A percentile compares a stretch with the other conserved stretches of the same genome.
phyloP scores from a whole-genome alignment of 179 eudicot species.

The Nepenthes alata region DNA sequence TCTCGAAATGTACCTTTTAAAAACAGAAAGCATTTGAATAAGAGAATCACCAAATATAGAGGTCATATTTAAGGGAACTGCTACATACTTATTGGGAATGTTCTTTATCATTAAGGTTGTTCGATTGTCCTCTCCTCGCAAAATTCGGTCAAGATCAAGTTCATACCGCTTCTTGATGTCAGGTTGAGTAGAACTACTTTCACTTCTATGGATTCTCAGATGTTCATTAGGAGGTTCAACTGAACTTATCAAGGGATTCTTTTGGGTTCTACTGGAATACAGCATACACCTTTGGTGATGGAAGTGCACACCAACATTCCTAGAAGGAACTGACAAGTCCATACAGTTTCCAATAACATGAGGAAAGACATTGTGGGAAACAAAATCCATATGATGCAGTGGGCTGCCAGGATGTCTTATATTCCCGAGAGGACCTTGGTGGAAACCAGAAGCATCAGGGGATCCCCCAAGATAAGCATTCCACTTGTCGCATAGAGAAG shows the following conservation, averaged over 20 bases:
- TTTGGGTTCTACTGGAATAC: slow-evolving; percentile 47
- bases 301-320: slow-evolving; percentile 33
- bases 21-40: neutral
- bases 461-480: slow-evolving; percentile 44
- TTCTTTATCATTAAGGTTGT: slow-evolving; percentile 90
- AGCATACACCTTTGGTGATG: slow-evolving; percentile 48
- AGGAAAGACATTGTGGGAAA: slow-evolving; percentile 39
- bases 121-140: slow-evolving; percentile 63
- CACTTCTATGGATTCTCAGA: slow-evolving; percentile 45
- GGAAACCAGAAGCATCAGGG: slow-evolving; percentile 45
- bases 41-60: neutral
- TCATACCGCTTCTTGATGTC: slow-evolving; percentile 80
- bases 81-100: slow-evolving; percentile 87
- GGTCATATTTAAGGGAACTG: slow-evolving; percentile 1
- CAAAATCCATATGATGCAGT: slow-evolving; percentile 43
- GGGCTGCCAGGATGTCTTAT: slow-evolving; percentile 50
- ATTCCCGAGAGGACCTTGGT: slow-evolving; percentile 51
- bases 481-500: slow-evolving; percentile 55
- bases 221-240: slow-evolving; percentile 56
- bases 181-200: slow-evolving; percentile 33
- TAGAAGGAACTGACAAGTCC: slow-evolving; percentile 49
- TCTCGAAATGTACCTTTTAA: neutral
- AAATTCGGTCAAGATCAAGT: slow-evolving; percentile 68
- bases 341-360: slow-evolving; percentile 42
- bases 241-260: slow-evolving; percentile 37